Evolutionary conservation across 2,329 filamentous ascomycete genomes (phyloP), one percentile per base, ranked within the genome.

Genomic region (Aspergillus floridensis): DNA sequence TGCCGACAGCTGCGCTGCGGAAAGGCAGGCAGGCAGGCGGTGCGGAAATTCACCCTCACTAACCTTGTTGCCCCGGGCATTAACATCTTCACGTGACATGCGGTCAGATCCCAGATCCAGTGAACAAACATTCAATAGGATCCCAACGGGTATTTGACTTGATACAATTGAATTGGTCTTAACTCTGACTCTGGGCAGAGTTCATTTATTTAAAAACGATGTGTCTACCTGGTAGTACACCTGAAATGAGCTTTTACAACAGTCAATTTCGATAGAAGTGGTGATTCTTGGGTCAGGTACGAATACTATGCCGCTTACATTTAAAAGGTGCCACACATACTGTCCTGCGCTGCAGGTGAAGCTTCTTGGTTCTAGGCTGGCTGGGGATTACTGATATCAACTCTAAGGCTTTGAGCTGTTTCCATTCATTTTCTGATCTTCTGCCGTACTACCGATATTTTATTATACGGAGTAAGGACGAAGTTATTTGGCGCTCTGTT

Each of bases 201-300:
- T n/a, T n/a, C n/a, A n/a, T n/a, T n/a, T n/a, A n/a, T n/a, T n/a
- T n/a, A n/a, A n/a, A n/a, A n/a, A n/a, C n/a, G n/a, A n/a, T n/a
- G 7, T 29, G 26, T 8, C 32, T 35, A 35, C 32, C 11, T 16
- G 11, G 11, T 12, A 35, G 11, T 35, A 35, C 32, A 35, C 32
- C 32, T 35, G 12, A 35, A 12, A 12, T 35, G 12, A 35, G 7
- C 26, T 29, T 29, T 29, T 6, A 29, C 26, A 29, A 29, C 26
- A 10, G 32, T 35, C 32, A 16, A 35, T 12, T 35, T 35, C 14
- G 32, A 12, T 35, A 35, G 32, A 5, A 44, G 16, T 44, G 16
- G 38, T 12, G 16, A 19, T 32, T 19, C 22, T 46, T 48, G 52
- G 52, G 52, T 54, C 52, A 55, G 53, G 53, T 55, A 55, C 44